Conservation (phyloP, 2,329 filamentous ascomycete species). For the Cryphonectria naterciae region DNA sequence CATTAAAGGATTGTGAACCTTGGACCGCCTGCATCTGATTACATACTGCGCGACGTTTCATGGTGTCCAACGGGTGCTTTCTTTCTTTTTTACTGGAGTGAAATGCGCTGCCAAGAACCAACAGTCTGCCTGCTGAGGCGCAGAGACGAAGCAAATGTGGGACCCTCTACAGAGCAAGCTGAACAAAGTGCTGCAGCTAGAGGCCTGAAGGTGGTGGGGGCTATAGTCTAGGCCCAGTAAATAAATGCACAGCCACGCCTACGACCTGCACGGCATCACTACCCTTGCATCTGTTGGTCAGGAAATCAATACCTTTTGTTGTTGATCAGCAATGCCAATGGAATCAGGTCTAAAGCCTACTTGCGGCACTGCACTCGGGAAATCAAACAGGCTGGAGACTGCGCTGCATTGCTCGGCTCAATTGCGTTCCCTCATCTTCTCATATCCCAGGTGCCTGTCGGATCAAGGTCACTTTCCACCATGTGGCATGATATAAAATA, state of each 20-base stretch:
- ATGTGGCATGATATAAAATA: too few species aligned
- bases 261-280: background rate
- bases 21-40: background rate
- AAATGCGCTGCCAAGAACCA: background rate
- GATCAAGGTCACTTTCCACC: too few species aligned
- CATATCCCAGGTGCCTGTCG: too few species aligned
- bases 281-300: too few species aligned
- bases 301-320: too few species aligned
- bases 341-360: too few species aligned
- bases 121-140: background rate
- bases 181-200: background rate
- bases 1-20: background rate
- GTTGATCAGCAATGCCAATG: too few species aligned
- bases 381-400: too few species aligned
- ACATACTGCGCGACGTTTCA: background rate
- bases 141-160: conserved; percentile 2
- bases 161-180: background rate
- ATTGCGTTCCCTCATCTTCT: too few species aligned
- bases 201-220: background rate
- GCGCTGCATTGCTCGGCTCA: too few species aligned
- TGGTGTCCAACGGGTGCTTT: background rate
- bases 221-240: background rate
- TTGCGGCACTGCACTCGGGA: too few species aligned
- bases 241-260: background rate
- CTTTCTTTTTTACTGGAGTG: background rate